Conservation (phyloP, 164 flowering plant genomes). For the Paratinospora sagittata region DNA sequence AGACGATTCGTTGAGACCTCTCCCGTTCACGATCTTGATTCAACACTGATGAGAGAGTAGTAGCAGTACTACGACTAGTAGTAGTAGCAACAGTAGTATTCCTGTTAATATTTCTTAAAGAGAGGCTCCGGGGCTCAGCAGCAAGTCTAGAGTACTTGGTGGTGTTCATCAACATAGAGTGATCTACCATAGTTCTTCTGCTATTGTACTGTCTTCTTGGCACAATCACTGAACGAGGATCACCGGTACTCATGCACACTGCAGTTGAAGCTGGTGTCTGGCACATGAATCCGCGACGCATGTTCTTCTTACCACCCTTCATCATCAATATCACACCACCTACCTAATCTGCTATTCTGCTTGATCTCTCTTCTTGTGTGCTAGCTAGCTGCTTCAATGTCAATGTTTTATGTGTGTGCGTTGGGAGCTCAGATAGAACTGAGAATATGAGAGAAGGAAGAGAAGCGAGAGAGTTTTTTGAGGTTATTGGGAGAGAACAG, state of each 20-base stretch:
- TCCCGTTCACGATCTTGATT: conserved; percentile 1
- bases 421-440: not conserved
- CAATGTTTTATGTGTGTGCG: not conserved
- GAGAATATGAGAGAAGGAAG: no score
- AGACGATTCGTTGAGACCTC: not conserved
- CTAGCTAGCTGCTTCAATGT: no score
- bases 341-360: conserved; percentile 4
- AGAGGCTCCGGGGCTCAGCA: conserved; percentile 22
- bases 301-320: conserved; percentile 26
- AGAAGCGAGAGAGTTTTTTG: not conserved
- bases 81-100: no score
- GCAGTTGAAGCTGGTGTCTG: conserved; percentile 52
- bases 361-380: not conserved
- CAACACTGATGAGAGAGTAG: conserved; percentile 8
- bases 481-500: not conserved
- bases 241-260: conserved; percentile 42
- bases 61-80: no score
- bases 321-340: no score
- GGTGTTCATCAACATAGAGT: conserved; percentile 23
- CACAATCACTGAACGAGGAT: conserved; percentile 41
- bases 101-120: not conserved
- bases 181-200: conserved; percentile 14
- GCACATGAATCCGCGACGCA: conserved; percentile 64
- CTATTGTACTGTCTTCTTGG: conserved; percentile 31
- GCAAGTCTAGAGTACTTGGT: conserved; percentile 35